Conservation (phyloP, 140 eudicot genomes). For the Stevia rebaudiana region DNA sequence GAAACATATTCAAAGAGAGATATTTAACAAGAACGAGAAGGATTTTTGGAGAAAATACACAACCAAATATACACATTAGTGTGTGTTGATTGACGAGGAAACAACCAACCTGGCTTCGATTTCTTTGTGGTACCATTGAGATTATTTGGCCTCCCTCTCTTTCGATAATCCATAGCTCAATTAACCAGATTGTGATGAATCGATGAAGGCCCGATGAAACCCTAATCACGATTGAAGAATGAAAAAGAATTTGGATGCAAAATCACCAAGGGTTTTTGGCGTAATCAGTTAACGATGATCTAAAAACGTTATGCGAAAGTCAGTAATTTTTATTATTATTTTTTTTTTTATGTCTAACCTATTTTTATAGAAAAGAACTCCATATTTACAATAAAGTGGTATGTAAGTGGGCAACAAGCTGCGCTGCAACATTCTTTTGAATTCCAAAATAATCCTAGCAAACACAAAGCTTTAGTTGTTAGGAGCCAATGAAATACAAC, state of each 20-base stretch:
- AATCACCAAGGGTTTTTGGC: background rate
- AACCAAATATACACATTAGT: background rate
- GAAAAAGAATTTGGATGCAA: background rate
- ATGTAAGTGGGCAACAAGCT: too few species aligned
- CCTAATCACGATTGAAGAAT: background rate
- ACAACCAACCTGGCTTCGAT: constrained; percentile 41
- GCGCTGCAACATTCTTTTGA: too few species aligned
- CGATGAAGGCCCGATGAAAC: background rate
- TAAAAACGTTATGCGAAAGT: background rate
- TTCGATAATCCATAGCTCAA: constrained; percentile 45
- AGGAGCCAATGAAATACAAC: too few species aligned
- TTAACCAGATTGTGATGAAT: constrained; percentile 5
- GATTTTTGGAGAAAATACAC: background rate
- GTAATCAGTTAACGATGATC: background rate
- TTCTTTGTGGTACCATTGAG: constrained; percentile 52
- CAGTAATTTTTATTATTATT: background rate
- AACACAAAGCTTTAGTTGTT: too few species aligned
- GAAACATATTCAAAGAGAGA: background rate
- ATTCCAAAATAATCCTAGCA: too few species aligned
- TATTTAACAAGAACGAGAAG: background rate
- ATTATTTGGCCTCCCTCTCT: constrained; percentile 39
- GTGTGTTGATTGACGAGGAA: background rate
- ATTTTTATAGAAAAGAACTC: too few species aligned
- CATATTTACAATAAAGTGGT: too few species aligned
- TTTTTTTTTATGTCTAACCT: too few species aligned